A percentile compares a stretch with the other conserved stretches of the same genome.
These are phyloP conservation scores for Strobilomyces echinocephalus DNA, from an alignment of 768 basidiomycete genomes.

Conservation along the genomic window DNA sequence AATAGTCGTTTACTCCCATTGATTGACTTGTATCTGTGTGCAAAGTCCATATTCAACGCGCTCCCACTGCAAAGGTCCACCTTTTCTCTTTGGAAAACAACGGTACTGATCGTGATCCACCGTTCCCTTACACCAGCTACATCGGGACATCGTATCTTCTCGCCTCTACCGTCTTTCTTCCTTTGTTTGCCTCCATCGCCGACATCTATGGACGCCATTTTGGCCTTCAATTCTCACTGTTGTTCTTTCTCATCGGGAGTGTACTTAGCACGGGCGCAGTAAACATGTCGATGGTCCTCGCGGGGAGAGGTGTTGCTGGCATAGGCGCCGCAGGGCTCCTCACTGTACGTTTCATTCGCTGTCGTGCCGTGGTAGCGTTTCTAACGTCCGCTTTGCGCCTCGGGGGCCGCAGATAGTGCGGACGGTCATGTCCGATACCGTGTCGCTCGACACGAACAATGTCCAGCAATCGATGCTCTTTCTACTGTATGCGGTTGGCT, in stretches of 20 bases:
- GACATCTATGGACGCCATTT: slow-evolving; percentile 49
- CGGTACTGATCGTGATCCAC: background rate
- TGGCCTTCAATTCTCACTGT: slow-evolving; percentile 40
- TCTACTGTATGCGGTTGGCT: slow-evolving; percentile 42
- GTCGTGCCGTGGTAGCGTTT: background rate
- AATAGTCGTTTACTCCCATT: background rate
- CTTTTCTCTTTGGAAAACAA: background rate
- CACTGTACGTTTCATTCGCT: slow-evolving; percentile 18
- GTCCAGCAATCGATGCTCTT: slow-evolving; percentile 39
- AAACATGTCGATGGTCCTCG: slow-evolving; percentile 44
- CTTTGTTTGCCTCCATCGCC: slow-evolving; percentile 45
- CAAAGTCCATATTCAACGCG: slow-evolving; percentile 28
- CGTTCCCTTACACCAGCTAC: slow-evolving; percentile 28
- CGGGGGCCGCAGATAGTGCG: slow-evolving; percentile 31
- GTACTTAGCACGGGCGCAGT: slow-evolving; percentile 43
- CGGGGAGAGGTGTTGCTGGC: slow-evolving; percentile 46
- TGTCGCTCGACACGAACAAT: slow-evolving; percentile 40
- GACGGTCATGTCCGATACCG: slow-evolving; percentile 42
- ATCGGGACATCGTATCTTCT: slow-evolving; percentile 49
- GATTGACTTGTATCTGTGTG: background rate
- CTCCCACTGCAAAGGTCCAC: slow-evolving; percentile 24
- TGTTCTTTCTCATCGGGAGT: slow-evolving; percentile 45
- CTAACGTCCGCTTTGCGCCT: background rate
- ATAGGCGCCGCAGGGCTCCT: slow-evolving; percentile 44
- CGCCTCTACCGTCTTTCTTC: slow-evolving; percentile 50